These are phyloP conservation scores for Ilex aquifolium DNA, from an alignment of 257 asterid genomes.

Conservation along the genomic window DNA sequence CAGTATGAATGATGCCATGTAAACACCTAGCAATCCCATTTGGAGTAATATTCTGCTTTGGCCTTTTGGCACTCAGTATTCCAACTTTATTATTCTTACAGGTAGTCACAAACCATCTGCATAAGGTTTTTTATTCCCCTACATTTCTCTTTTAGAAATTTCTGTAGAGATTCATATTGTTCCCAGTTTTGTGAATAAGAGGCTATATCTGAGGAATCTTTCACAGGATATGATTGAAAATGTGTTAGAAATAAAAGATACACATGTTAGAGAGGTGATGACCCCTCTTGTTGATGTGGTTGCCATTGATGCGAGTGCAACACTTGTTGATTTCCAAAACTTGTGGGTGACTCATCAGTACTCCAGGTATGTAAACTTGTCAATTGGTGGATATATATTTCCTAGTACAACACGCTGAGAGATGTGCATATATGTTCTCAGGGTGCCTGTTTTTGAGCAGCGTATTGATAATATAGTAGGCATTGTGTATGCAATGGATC, in stretches of 20 bases:
- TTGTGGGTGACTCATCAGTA: conserved; percentile 97
- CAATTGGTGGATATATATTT: neutral
- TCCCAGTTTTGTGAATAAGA: neutral
- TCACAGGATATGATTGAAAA: conserved; percentile 98
- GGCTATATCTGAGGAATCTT: conserved; percentile 16
- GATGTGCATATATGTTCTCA: conserved; percentile 20
- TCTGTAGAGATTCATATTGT: neutral
- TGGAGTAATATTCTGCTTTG: no score
- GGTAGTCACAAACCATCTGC: no score
- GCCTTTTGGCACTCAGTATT: no score
- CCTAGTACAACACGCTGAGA: no score
- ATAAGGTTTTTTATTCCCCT: no score
- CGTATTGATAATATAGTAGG: conserved; percentile 97
- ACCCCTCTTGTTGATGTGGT: conserved; percentile 97
- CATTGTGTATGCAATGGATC: conserved; percentile 99
- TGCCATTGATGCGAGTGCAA: conserved; percentile 88
- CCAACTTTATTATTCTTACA: no score
- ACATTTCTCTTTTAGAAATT: neutral
- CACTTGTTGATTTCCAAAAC: conserved; percentile 85
- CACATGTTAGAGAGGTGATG: conserved; percentile 99
- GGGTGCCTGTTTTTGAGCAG: conserved; percentile 98
- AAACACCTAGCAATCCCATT: no score
- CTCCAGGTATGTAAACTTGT: conserved; percentile 58
- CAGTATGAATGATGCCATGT: no score
- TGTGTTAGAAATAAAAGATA: conserved; percentile 94